These are phyloP conservation scores for Cryptococcus sp. DNA, from an alignment of 1,284 basidiomycete genomes.

Conservation along the genomic window DNA sequence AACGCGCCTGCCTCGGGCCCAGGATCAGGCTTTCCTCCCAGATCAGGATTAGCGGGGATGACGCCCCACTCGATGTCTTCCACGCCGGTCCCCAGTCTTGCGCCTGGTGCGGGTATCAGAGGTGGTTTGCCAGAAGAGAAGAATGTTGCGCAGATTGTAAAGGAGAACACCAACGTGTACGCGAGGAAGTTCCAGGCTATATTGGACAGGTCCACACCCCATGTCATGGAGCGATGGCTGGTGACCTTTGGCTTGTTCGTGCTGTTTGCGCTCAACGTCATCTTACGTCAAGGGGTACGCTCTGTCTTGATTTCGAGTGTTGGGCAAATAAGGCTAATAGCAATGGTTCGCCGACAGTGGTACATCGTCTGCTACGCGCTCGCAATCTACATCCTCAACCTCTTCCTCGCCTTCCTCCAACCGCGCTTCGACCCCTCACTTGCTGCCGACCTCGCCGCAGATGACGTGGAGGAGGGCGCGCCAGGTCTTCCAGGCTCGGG, in stretches of 20 bases:
- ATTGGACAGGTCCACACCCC: conserved; percentile 89
- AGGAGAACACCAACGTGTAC: conserved; percentile 50
- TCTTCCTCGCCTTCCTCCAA: conserved; percentile 57
- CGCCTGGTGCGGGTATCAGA: conserved; percentile 40
- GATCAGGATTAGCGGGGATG: conserved; percentile 50
- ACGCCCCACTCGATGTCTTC: conserved; percentile 41
- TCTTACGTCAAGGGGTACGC: conserved; percentile 86
- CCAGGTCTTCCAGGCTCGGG: conserved; percentile 50
- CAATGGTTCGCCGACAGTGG: conserved; percentile 62
- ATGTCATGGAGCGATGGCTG: conserved; percentile 86
- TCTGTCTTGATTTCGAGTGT: not conserved
- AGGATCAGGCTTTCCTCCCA: conserved; percentile 50
- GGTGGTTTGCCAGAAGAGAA: conserved; percentile 51
- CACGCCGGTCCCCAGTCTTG: conserved; percentile 31
- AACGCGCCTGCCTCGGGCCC: conserved; percentile 41
- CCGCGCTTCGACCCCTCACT: conserved; percentile 86
- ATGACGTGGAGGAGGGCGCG: conserved; percentile 95
- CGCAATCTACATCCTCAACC: conserved; percentile 89
- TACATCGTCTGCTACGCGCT: conserved; percentile 77
- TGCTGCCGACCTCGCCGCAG: conserved; percentile 86
- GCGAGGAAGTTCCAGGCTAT: conserved; percentile 66
- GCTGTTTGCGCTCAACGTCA: conserved; percentile 83
- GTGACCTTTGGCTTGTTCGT: conserved; percentile 70
- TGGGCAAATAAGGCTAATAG: not conserved
- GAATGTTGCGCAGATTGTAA: conserved; percentile 51